Percentiles rank a stretch among this genome's conserved stretches.
Evolutionary conservation across 768 basidiomycete species (phyloP).

Genomic region (Multifurca ochricompacta): DNA sequence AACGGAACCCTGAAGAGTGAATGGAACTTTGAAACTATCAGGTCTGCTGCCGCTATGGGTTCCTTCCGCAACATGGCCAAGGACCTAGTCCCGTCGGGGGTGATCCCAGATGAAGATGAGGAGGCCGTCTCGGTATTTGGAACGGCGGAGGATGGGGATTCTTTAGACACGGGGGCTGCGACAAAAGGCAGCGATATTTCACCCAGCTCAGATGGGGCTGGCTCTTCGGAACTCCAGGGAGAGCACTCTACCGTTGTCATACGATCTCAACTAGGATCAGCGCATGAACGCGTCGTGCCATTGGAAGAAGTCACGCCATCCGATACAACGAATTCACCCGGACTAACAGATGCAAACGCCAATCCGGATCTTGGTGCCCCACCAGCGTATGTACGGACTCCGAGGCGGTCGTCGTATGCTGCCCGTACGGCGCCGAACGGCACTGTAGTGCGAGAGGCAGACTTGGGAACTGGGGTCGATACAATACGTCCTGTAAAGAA

Average conservation of each 20-base stretch:
- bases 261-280: constrained; percentile 32
- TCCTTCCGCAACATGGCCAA: constrained; percentile 66
- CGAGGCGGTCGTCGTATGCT: constrained; percentile 70
- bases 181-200: constrained; percentile 48
- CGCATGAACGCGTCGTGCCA: constrained; percentile 27
- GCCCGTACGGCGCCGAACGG: constrained; percentile 64
- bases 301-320: constrained; percentile 41
- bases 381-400: constrained; percentile 62
- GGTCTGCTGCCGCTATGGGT: constrained; percentile 64
- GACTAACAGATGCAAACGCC: constrained; percentile 22
- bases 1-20: constrained; percentile 74
- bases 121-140: constrained; percentile 34
- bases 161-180: constrained; percentile 55
- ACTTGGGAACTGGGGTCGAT: constrained; percentile 80
- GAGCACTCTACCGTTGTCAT: constrained; percentile 70
- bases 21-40: constrained; percentile 93
- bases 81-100: constrained; percentile 49
- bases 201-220: constrained; percentile 30
- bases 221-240: constrained; percentile 44
- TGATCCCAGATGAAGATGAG: constrained; percentile 50
- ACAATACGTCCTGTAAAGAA: constrained; percentile 94
- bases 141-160: constrained; percentile 39
- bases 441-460: constrained; percentile 70
- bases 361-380: constrained; percentile 47
- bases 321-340: constrained; percentile 31